phyloP scores from a whole-genome alignment of 768 basidiomycete species.

The Termitomyces sp. region DNA sequence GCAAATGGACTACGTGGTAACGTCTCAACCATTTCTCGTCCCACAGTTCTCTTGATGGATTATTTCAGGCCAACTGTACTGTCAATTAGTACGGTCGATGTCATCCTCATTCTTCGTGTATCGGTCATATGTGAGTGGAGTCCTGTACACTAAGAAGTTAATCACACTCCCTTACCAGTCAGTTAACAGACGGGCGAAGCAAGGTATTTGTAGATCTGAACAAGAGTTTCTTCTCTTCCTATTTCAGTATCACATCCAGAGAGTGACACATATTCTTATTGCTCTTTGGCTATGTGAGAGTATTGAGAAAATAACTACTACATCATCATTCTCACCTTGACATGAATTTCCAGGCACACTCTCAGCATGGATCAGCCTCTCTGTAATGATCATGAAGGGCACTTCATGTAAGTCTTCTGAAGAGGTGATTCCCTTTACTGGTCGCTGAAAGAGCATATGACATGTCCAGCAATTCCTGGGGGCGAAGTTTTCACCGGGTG shows the following conservation, averaged over 20 bases:
- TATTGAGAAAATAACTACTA: neutral
- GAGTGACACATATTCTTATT: neutral
- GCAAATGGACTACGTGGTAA: neutral
- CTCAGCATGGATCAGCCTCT: neutral
- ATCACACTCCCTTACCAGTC: neutral
- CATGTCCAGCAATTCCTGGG: neutral
- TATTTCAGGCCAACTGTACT: neutral
- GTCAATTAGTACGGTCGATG: neutral
- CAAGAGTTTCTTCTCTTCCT: neutral
- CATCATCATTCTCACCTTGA: neutral
- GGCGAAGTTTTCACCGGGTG: neutral
- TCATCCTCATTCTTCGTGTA: constrained; percentile 1
- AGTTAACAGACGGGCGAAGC: neutral
- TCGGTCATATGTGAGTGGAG: neutral
- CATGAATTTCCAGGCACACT: neutral
- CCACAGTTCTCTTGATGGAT: neutral
- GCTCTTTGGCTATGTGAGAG: neutral
- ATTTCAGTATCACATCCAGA: neutral
- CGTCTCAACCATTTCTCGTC: neutral
- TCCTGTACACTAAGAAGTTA: neutral
- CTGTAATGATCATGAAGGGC: neutral
- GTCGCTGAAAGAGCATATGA: too few species aligned
- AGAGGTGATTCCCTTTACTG: neutral
- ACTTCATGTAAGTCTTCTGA: neutral
- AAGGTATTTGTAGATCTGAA: neutral